Evolutionary conservation across 2,329 filamentous ascomycete genomes (phyloP).

Genomic region (Tolypocladium guangdongense): DNA sequence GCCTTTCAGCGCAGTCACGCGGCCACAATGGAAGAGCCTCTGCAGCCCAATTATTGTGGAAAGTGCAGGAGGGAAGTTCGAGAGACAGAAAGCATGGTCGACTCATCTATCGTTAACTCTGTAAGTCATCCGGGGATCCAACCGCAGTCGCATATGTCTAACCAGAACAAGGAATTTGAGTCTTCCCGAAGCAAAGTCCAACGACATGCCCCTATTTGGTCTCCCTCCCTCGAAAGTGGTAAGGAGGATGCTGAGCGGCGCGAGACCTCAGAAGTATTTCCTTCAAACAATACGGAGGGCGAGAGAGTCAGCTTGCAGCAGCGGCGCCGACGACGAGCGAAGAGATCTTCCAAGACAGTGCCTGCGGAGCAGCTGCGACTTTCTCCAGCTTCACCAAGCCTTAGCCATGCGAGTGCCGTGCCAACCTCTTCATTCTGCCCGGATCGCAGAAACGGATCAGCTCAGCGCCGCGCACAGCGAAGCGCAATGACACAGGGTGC

Average conservation of each 20-base stretch:
- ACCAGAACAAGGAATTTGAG: background rate
- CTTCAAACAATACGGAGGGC: too few species aligned
- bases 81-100: slow-evolving; percentile 11
- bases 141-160: background rate
- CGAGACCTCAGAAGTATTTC: background rate
- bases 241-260: background rate
- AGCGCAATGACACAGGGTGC: slow-evolving; percentile 4
- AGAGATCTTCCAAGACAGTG: background rate
- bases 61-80: slow-evolving; percentile 15
- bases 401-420: slow-evolving; percentile 1
- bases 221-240: background rate
- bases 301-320: background rate
- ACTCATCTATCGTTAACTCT: slow-evolving; percentile 14
- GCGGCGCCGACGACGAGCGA: background rate
- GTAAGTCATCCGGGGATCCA: slow-evolving; percentile 9
- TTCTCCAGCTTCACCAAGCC: background rate
- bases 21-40: slow-evolving; percentile 11
- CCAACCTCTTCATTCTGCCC: slow-evolving; percentile 9
- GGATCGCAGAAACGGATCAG: slow-evolving; percentile 13
- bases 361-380: background rate
- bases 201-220: background rate
- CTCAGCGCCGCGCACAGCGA: slow-evolving; percentile 17
- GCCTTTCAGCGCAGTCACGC: slow-evolving; percentile 12
- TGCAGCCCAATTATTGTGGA: slow-evolving; percentile 22
- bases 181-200: too few species aligned